Evolutionary conservation across 139 green algal species (phyloP).

Genomic region (Chlamydomonas sphaeroides): DNA sequence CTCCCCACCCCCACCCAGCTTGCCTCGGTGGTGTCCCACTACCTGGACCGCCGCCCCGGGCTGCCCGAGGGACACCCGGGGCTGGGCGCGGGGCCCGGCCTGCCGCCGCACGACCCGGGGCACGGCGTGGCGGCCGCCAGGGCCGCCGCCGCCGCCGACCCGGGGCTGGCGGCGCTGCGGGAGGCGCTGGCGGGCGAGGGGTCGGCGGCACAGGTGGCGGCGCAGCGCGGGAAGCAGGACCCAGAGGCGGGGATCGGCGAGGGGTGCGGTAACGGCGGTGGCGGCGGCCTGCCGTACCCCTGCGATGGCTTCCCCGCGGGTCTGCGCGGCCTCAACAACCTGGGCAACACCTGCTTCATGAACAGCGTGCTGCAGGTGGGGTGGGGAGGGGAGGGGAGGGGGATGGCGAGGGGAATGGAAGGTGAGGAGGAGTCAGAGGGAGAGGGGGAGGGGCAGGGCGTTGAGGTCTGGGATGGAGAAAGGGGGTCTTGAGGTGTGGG

Average conservation of each 20-base stretch:
- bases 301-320: slow-evolving; percentile 64
- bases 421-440: neutral
- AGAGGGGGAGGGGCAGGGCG: too few species aligned
- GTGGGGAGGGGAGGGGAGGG: neutral
- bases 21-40: slow-evolving; percentile 3
- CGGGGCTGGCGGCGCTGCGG: neutral
- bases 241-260: neutral
- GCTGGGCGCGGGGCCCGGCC: neutral
- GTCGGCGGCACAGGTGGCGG: neutral
- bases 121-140: slow-evolving; percentile 24
- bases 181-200: neutral
- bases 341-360: slow-evolving; percentile 99
- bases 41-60: slow-evolving; percentile 29
- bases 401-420: neutral
- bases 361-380: slow-evolving; percentile 90
- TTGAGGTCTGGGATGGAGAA: too few species aligned
- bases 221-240: too few species aligned
- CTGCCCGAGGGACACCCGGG: too few species aligned
- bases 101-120: slow-evolving; percentile 43
- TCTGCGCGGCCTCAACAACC: slow-evolving; percentile 91
- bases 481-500: neutral
- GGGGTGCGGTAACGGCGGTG: neutral
- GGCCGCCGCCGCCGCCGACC: neutral
- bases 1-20: neutral
- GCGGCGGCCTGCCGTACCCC: neutral